Evolutionary conservation across 2,329 filamentous ascomycete genomes (phyloP).

Genomic region (Arthrobotrys iridis): DNA sequence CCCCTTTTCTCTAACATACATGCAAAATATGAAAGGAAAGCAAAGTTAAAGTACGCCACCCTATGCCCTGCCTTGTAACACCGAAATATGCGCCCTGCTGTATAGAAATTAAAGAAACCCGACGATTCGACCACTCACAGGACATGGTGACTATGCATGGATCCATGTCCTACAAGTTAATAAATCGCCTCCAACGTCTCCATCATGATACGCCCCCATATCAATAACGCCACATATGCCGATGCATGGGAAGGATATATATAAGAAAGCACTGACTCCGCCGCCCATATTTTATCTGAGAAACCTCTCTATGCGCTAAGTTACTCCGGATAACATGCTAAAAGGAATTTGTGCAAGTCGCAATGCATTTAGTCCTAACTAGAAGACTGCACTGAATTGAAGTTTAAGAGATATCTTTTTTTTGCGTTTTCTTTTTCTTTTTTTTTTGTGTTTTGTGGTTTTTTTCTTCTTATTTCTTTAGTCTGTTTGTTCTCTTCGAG

Average conservation of each 20-base stretch:
- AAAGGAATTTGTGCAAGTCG: too few species aligned
- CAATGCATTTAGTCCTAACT: too few species aligned
- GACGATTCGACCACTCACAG: neutral
- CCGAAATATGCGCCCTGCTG: conserved; percentile 1
- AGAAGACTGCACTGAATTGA: neutral
- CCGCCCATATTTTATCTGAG: neutral
- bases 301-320: neutral
- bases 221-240: neutral
- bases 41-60: neutral
- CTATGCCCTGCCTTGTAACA: neutral
- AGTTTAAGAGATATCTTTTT: neutral
- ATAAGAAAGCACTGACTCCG: neutral
- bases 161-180: neutral
- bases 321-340: neutral
- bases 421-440: neutral
- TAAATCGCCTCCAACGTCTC: neutral
- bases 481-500: too few species aligned
- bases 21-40: conserved; percentile 1
- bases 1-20: neutral
- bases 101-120: neutral
- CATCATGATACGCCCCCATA: neutral
- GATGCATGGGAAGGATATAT: neutral
- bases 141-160: conserved; percentile 1
- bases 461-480: neutral
- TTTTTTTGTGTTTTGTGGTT: neutral